Conservation (phyloP, 2,329 filamentous ascomycete species). For the Periglandula ipomoeae region DNA sequence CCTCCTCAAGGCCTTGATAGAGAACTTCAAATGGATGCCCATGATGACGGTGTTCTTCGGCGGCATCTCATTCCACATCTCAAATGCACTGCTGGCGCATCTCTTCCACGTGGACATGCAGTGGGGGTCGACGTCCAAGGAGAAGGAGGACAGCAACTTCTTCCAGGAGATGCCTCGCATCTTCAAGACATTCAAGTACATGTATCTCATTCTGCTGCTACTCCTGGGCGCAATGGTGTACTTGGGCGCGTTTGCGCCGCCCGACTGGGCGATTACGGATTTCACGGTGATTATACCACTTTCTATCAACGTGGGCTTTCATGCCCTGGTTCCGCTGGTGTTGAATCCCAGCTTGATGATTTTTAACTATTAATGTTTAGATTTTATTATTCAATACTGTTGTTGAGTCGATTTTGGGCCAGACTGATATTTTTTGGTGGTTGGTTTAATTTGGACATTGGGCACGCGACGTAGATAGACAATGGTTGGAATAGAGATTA, state of each 20-base stretch:
- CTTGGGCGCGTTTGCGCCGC: conserved; percentile 34
- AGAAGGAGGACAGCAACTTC: conserved; percentile 47
- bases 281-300: conserved; percentile 51
- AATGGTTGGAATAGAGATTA: not conserved
- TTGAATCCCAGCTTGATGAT: conserved; percentile 55
- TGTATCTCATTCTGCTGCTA: conserved; percentile 36
- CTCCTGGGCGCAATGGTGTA: conserved; percentile 41
- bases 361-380: conserved; percentile 13
- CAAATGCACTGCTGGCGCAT: conserved; percentile 31
- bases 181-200: conserved; percentile 43
- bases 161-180: conserved; percentile 46
- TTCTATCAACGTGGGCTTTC: conserved; percentile 24
- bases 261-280: conserved; percentile 50
- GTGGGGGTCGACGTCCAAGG: conserved; percentile 51
- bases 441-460: not conserved
- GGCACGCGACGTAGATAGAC: not conserved
- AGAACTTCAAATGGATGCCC: conserved; percentile 54
- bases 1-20: conserved; percentile 29
- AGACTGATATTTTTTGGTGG: not conserved
- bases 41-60: conserved; percentile 39
- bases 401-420: not conserved
- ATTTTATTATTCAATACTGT: not conserved
- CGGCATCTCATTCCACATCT: conserved; percentile 33
- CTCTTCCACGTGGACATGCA: conserved; percentile 34
- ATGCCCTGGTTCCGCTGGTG: conserved; percentile 46